Conservation (phyloP, 1,284 basidiomycete species). For the Tilletiaria anomala region DNA sequence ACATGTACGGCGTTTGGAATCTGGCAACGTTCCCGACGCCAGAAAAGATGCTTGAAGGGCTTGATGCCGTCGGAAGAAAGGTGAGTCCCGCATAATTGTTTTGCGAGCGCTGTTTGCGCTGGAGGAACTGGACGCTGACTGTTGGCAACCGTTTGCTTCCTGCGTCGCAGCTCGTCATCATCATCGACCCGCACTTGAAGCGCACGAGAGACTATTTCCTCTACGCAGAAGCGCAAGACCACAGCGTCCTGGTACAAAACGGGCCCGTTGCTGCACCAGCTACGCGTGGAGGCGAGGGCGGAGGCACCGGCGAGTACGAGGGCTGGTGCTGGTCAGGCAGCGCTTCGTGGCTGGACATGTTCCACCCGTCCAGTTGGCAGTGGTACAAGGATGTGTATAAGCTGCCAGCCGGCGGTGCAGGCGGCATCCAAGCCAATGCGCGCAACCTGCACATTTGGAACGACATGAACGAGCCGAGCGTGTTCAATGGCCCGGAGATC, state of each 20-base stretch:
- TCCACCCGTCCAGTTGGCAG: constrained; percentile 74
- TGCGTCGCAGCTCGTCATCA: constrained; percentile 69
- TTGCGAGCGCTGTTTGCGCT: no score
- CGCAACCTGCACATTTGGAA: constrained; percentile 79
- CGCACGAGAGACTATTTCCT: constrained; percentile 64
- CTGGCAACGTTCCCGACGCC: constrained; percentile 82
- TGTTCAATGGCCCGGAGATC: constrained; percentile 97
- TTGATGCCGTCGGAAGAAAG: constrained; percentile 73
- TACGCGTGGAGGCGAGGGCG: no score
- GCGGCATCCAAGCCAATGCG: constrained; percentile 30
- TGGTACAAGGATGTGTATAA: constrained; percentile 55
- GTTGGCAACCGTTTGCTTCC: no score
- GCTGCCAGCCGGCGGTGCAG: constrained; percentile 8
- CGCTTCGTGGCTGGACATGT: constrained; percentile 91
- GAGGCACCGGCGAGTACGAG: constrained; percentile 66
- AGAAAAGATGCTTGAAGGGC: constrained; percentile 75
- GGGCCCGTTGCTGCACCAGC: no score
- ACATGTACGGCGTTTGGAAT: constrained; percentile 98
- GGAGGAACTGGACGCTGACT: no score
- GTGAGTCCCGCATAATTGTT: constrained; percentile 42
- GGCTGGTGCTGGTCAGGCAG: constrained; percentile 98
- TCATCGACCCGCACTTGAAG: constrained; percentile 92
- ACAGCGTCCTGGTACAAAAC: constrained; percentile 62
- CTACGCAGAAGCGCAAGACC: constrained; percentile 69
- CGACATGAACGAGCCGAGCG: constrained; percentile 98